A percentile compares a stretch with the other conserved stretches of the same genome.
Conservation (phyloP, 768 basidiomycete genomes). For the Fibroporia radiculosa region DNA sequence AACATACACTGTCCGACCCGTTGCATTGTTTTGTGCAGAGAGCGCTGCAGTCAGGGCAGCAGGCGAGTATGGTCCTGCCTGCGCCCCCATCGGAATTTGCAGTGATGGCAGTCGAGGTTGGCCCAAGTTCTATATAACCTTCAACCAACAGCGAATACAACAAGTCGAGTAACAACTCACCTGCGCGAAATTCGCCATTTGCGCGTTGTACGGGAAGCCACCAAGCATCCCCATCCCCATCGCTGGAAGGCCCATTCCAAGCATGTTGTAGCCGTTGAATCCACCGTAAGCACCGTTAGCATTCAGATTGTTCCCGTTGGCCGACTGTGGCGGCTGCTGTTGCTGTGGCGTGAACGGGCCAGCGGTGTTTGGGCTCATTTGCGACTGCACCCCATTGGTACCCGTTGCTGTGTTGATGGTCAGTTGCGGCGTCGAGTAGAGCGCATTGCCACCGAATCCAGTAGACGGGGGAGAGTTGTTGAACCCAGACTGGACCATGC, state of each 20-base stretch:
- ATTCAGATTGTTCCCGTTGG: slow-evolving; percentile 34
- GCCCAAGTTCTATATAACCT: slow-evolving; percentile 29
- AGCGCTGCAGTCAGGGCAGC: slow-evolving; percentile 70
- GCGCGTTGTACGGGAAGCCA: slow-evolving; percentile 63
- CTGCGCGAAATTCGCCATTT: slow-evolving; percentile 66
- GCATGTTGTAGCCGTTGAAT: slow-evolving; percentile 69
- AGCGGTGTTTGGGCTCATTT: slow-evolving; percentile 63
- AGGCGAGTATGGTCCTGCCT: slow-evolving; percentile 69
- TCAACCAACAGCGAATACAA: background rate
- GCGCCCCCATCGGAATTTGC: slow-evolving; percentile 56
- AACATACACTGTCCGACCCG: slow-evolving; percentile 91
- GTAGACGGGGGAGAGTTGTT: slow-evolving; percentile 38
- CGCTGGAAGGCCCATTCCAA: slow-evolving; percentile 71
- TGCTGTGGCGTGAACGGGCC: slow-evolving; percentile 47
- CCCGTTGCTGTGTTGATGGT: slow-evolving; percentile 53
- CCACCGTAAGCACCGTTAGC: slow-evolving; percentile 42
- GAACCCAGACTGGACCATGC: slow-evolving; percentile 47
- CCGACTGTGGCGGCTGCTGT: slow-evolving; percentile 26
- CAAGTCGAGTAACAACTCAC: slow-evolving; percentile 21
- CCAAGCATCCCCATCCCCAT: slow-evolving; percentile 68
- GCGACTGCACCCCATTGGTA: slow-evolving; percentile 41
- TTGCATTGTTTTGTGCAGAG: slow-evolving; percentile 46
- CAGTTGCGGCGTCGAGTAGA: slow-evolving; percentile 70
- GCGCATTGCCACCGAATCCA: slow-evolving; percentile 46
- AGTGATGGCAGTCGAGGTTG: slow-evolving; percentile 61